phyloP scores from a whole-genome alignment of 768 basidiomycete species.

The Termitomyces sp. region DNA sequence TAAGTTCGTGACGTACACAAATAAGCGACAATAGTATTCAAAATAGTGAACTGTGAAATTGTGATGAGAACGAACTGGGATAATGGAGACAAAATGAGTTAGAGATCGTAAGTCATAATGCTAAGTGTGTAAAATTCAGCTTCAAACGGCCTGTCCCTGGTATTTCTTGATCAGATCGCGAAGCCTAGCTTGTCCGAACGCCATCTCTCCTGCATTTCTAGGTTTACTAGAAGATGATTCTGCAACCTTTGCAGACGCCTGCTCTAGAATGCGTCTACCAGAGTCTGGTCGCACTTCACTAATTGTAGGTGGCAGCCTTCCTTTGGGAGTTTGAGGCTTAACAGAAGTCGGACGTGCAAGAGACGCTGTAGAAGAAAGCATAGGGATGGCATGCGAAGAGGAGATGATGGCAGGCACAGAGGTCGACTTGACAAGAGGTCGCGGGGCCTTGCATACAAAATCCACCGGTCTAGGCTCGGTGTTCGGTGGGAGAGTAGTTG shows the following conservation, averaged over 20 bases:
- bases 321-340: conserved; percentile 15
- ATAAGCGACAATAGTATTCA: background rate
- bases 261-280: background rate
- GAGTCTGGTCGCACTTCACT: conserved; percentile 22
- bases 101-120: conserved; percentile 2
- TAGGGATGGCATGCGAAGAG: conserved; percentile 70
- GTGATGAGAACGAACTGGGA: too few relatives aligned
- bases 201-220: conserved; percentile 41
- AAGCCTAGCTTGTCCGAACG: conserved; percentile 74
- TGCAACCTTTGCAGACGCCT: conserved; percentile 13
- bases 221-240: conserved; percentile 24
- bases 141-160: conserved; percentile 36
- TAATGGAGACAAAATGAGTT: background rate
- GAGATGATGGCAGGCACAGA: conserved; percentile 69
- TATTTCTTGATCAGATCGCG: conserved; percentile 83
- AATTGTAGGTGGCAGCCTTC: conserved; percentile 34
- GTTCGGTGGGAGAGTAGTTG: conserved; percentile 9
- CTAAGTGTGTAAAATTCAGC: background rate
- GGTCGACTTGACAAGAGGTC: conserved; percentile 51
- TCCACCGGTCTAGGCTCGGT: conserved; percentile 13
- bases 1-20: background rate
- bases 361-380: conserved; percentile 73
- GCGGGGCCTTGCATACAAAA: conserved; percentile 22
- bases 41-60: too few relatives aligned
- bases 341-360: conserved; percentile 48